A percentile compares a stretch with the other conserved stretches of the same genome.
phyloP scores from a whole-genome alignment of 306 rosid genomes.

The Glycyrrhiza uralensis region DNA sequence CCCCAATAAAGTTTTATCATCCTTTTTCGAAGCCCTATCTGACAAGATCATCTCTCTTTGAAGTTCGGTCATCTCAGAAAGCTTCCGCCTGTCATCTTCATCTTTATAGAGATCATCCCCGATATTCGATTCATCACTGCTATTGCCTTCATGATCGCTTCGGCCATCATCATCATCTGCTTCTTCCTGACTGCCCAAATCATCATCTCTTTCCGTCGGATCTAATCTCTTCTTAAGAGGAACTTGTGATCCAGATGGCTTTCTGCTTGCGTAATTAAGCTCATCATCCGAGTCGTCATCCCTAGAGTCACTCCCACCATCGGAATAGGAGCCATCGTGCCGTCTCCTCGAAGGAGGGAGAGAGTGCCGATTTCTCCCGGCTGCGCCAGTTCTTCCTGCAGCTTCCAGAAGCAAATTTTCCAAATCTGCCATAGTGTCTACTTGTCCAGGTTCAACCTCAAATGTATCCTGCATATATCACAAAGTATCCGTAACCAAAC shows the following conservation, averaged over 20 bases:
- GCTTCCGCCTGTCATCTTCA: conserved; percentile 73
- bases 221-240: conserved; percentile 90
- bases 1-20: conserved; percentile 71
- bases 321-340: conserved; percentile 58
- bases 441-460: background rate
- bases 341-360: conserved; percentile 58
- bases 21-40: conserved; percentile 82
- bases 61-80: conserved; percentile 92
- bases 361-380: conserved; percentile 71
- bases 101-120: conserved; percentile 92
- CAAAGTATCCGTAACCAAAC: background rate
- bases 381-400: conserved; percentile 78
- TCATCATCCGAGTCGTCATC: conserved; percentile 66
- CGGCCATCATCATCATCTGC: conserved; percentile 52
- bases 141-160: conserved; percentile 55
- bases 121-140: conserved; percentile 72
- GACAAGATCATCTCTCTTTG: conserved; percentile 94
- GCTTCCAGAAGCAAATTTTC: conserved; percentile 93
- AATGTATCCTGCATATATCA: conserved; percentile 23
- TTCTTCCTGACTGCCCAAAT: conserved; percentile 72
- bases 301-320: conserved; percentile 79
- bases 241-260: conserved; percentile 65
- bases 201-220: conserved; percentile 62
- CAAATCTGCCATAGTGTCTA: conserved; percentile 79
- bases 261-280: conserved; percentile 49